Evolutionary conservation across 2,329 filamentous ascomycete species (phyloP).

Genomic region (Coleophoma crateriformis): DNA sequence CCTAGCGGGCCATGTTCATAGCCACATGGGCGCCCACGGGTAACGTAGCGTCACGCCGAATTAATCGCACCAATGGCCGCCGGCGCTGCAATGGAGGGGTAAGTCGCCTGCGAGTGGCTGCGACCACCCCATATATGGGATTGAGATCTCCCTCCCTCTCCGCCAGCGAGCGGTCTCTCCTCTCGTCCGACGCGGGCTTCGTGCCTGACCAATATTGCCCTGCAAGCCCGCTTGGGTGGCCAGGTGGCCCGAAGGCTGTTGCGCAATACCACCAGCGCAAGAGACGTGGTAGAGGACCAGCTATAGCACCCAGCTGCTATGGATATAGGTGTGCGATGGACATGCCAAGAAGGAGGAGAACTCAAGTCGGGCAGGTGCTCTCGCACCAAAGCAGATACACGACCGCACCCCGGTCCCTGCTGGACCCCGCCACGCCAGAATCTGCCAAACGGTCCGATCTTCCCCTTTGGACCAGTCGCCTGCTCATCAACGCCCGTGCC

Average conservation of each 20-base stretch:
- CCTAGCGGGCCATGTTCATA: no score
- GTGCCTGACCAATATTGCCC: not conserved
- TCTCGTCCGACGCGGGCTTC: constrained; percentile 1
- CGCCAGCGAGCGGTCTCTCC: not conserved
- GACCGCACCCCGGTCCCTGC: not conserved
- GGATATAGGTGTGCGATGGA: not conserved
- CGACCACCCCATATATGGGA: not conserved
- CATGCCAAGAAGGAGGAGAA: not conserved
- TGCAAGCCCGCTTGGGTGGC: not conserved
- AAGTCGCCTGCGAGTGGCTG: not conserved
- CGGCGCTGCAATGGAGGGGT: not conserved
- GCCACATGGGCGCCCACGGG: not conserved
- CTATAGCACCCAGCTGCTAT: no score
- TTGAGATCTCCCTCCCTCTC: not conserved
- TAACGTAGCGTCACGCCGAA: not conserved
- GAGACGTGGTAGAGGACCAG: no score
- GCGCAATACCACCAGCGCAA: no score
- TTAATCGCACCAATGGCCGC: not conserved
- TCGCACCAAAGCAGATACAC: not conserved
- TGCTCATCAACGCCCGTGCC: not conserved
- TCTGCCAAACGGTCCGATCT: constrained; percentile 19
- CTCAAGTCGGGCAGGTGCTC: not conserved
- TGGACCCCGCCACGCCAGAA: constrained; percentile 8
- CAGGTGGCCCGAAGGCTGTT: no score
- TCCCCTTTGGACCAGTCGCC: constrained; percentile 6